Percentiles rank a stretch among this genome's conserved stretches.
Evolutionary conservation across 305 asterid genomes (phyloP).

Genomic region (Solanum hybrid): DNA sequence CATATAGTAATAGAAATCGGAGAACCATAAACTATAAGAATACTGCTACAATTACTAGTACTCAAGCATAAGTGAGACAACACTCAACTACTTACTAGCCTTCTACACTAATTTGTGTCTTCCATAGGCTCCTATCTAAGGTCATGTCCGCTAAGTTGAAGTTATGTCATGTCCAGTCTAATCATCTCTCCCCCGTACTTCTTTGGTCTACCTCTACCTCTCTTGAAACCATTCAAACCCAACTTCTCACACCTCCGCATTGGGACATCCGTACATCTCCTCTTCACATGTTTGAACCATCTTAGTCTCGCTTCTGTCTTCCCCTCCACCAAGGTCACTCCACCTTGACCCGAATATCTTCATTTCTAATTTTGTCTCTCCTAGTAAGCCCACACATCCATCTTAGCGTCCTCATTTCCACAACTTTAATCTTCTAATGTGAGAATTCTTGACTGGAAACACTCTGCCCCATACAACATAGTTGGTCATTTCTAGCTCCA

Average conservation of each 20-base stretch:
- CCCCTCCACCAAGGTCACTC: background rate
- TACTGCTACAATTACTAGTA: background rate
- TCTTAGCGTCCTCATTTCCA: background rate
- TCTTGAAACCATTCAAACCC: background rate
- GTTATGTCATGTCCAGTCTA: background rate
- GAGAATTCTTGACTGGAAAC: background rate
- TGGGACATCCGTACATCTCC: background rate
- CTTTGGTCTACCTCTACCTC: background rate
- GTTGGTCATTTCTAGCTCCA: background rate
- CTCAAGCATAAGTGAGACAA: background rate
- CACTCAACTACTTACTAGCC: background rate
- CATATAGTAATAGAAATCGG: background rate
- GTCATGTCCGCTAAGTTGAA: background rate
- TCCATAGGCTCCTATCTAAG: background rate
- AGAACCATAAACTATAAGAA: background rate
- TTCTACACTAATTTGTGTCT: background rate
- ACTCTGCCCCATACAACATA: background rate
- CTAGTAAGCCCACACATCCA: background rate
- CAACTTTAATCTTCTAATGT: background rate
- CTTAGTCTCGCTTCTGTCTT: background rate
- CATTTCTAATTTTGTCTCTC: background rate
- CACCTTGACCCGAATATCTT: background rate
- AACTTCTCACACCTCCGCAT: background rate
- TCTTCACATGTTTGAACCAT: background rate
- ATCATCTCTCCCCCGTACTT: background rate